These are phyloP conservation scores for Barnettozyma botsteinii DNA, from an alignment of 805 yeast species.

Conservation along the genomic window DNA sequence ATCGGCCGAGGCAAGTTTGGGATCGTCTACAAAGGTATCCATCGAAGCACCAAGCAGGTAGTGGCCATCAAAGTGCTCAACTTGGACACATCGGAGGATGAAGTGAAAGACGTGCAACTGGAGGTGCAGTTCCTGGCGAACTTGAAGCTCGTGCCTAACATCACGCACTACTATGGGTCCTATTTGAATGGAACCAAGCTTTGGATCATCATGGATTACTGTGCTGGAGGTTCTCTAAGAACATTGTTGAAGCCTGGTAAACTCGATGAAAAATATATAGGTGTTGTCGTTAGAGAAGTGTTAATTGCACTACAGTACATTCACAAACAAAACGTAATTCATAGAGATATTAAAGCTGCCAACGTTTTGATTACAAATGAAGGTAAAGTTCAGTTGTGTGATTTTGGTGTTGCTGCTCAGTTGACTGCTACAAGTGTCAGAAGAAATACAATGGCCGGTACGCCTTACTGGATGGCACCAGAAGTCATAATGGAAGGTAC, in stretches of 20 bases:
- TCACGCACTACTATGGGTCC: constrained; percentile 81
- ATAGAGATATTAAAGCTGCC: constrained; percentile 95
- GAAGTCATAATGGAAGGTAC: constrained; percentile 93
- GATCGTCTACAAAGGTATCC: constrained; percentile 83
- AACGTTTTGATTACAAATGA: constrained; percentile 84
- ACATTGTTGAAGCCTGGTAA: constrained; percentile 82
- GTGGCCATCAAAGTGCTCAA: constrained; percentile 93
- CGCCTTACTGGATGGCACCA: constrained; percentile 99
- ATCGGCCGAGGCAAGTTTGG: constrained; percentile 98
- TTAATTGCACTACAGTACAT: constrained; percentile 72
- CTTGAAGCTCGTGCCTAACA: constrained; percentile 80
- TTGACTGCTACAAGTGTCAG: constrained; percentile 67
- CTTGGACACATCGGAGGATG: constrained; percentile 89
- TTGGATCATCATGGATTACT: constrained; percentile 75
- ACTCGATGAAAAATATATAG: constrained; percentile 76
- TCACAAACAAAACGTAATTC: constrained; percentile 87
- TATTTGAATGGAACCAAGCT: constrained; percentile 11
- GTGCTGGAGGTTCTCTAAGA: constrained; percentile 84
- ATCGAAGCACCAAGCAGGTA: constrained; percentile 62
- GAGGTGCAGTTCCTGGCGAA: constrained; percentile 85
- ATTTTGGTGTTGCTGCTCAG: constrained; percentile 97
- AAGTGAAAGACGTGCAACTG: constrained; percentile 88
- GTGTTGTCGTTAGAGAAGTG: constrained; percentile 81
- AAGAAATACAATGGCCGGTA: constrained; percentile 92
- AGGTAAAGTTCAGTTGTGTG: constrained; percentile 89